phyloP scores from a whole-genome alignment of 2,329 filamentous ascomycete species.

The Aspergillus costaricaensis region DNA sequence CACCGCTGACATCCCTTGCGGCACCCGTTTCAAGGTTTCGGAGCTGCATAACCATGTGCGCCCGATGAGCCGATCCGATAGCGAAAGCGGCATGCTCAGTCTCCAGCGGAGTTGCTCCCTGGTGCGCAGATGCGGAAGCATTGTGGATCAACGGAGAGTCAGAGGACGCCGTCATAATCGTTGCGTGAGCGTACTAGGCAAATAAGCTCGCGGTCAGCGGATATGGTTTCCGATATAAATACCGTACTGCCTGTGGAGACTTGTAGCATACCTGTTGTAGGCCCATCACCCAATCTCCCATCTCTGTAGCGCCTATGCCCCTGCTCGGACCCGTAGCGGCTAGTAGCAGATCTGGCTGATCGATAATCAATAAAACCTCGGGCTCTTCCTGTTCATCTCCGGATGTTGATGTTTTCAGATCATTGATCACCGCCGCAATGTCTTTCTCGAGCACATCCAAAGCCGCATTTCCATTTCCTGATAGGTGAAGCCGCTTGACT shows the following conservation, averaged over 20 bases:
- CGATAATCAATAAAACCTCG: slow-evolving; percentile 61
- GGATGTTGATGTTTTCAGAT: slow-evolving; percentile 26
- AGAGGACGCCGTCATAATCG: slow-evolving; percentile 68
- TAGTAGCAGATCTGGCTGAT: slow-evolving; percentile 66
- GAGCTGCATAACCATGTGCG: slow-evolving; percentile 69
- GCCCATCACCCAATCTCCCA: slow-evolving; percentile 60
- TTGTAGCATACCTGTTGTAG: slow-evolving; percentile 62
- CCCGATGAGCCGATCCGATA: slow-evolving; percentile 72
- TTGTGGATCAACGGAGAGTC: slow-evolving; percentile 69
- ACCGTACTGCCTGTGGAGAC: not conserved
- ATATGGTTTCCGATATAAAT: not conserved
- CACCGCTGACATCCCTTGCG: slow-evolving; percentile 89
- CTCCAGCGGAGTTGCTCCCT: slow-evolving; percentile 66
- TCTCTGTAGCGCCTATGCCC: slow-evolving; percentile 43
- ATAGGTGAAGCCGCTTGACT: slow-evolving; percentile 32
- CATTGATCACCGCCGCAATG: slow-evolving; percentile 34
- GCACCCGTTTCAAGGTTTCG: slow-evolving; percentile 80
- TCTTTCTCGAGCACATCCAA: slow-evolving; percentile 39
- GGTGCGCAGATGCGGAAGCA: slow-evolving; percentile 35
- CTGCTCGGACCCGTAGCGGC: slow-evolving; percentile 57
- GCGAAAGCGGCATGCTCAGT: slow-evolving; percentile 70
- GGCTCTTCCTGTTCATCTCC: slow-evolving; percentile 29
- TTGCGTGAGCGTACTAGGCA: slow-evolving; percentile 62
- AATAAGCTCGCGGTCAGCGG: slow-evolving; percentile 13
- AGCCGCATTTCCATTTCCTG: slow-evolving; percentile 31